Base-by-base conservation (phyloP, 2,329 filamentous ascomycete species). In the Huntiella bhutanensis region DNA sequence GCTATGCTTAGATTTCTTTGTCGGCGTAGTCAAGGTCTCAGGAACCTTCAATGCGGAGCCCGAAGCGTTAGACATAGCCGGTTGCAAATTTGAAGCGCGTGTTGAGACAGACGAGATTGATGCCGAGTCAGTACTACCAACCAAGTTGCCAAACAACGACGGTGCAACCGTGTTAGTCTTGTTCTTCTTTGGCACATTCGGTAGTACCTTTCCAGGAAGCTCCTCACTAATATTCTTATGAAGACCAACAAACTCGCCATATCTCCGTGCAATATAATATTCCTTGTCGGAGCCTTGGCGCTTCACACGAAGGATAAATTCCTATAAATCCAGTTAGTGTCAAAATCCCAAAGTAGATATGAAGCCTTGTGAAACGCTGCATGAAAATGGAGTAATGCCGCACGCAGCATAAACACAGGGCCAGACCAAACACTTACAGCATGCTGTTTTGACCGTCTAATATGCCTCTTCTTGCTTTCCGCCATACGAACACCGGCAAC, bases 251-350 rank as follows among this genome's bases (percentile, higher is more conserved):
- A 98, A 98, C 54, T 94, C 85, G 32, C 87, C 83, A 59, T 94
- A 98, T 53, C 88, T 73, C 50, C 86, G 75, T 12, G 80, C 85
- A 45, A 96, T 72, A 57, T 84, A 91, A 53, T 80, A 68, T 55
- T 92, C 86, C 19, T 44, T 43, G 12, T 77, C 64, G 53, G 83
- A 74, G 17, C 78, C 80, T 52, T 78, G 77, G 54, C 76, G 74
- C 64, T 88, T 88, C 28, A 95, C 81, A 8, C 88, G 76, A 49
- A 98, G 69, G 41, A 98, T 63, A 55, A 95, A 98, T 66, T 96
- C 84, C 81, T 86, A 37, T 28, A 15, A 28, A 28, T 28, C 4
- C 22, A 28, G 22, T 28, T 28, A 28, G 22, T 28, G 22, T 10
- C 22, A 28, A 28, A 28, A 28, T 28, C 22, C 22, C 8, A 28